Conservation (phyloP, 2,329 filamentous ascomycete genomes). For the Drechslerella coelobrocha region DNA sequence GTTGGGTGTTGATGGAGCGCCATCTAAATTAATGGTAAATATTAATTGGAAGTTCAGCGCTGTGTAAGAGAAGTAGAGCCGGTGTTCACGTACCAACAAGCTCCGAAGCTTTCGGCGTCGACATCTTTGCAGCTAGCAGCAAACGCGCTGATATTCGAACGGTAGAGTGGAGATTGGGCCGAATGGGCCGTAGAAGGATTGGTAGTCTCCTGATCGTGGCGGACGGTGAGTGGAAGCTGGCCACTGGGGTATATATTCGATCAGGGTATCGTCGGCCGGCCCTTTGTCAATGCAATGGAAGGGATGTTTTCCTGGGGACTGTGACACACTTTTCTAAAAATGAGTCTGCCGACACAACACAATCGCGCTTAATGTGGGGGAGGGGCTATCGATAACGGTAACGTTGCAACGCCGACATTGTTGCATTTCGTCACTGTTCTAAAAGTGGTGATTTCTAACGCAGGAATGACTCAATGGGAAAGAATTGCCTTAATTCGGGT, state of each 20-base stretch:
- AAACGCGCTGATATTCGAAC: conserved; percentile 28
- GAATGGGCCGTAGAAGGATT: conserved; percentile 33
- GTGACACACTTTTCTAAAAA: conserved; percentile 11
- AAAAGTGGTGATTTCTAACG: too few species aligned
- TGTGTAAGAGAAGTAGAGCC: not conserved
- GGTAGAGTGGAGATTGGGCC: conserved; percentile 42
- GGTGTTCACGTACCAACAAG: conserved; percentile 26
- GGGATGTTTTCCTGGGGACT: not conserved
- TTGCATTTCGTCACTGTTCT: conserved; percentile 10
- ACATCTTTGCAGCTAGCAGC: conserved; percentile 37
- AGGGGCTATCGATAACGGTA: conserved; percentile 17
- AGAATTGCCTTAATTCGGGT: too few species aligned
- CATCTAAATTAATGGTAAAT: conserved; percentile 3
- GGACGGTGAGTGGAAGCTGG: conserved; percentile 12
- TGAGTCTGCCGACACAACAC: conserved; percentile 37
- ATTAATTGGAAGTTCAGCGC: not conserved
- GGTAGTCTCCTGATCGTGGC: conserved; percentile 49
- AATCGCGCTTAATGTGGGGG: conserved; percentile 3
- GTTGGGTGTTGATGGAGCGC: conserved; percentile 24
- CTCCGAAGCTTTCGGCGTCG: conserved; percentile 37
- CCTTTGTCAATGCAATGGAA: not conserved
- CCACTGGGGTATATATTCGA: conserved; percentile 34
- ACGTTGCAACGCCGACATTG: not conserved
- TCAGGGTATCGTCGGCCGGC: not conserved
- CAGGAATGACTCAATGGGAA: too few species aligned